Conservation (phyloP, 1,284 basidiomycete genomes). For the Marasmius tenuissimus region DNA sequence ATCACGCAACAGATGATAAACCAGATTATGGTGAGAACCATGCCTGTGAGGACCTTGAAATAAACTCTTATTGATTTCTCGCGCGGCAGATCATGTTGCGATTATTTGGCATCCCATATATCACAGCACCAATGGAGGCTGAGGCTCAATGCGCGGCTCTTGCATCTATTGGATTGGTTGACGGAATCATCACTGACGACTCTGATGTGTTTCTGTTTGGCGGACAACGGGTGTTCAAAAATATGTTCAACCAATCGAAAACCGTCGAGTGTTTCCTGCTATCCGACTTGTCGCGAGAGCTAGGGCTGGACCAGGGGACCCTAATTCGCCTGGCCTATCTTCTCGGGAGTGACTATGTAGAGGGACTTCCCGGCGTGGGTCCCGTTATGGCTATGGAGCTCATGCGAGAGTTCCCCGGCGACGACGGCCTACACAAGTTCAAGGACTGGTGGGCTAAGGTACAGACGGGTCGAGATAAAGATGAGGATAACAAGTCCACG, state of each 20-base stretch:
- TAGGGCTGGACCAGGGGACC: constrained; percentile 85
- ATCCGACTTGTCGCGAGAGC: constrained; percentile 84
- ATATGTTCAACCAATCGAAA: constrained; percentile 99
- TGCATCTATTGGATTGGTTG: constrained; percentile 82
- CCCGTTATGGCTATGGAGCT: constrained; percentile 97
- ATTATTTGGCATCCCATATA: constrained; percentile 96
- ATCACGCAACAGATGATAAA: constrained; percentile 93
- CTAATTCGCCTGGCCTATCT: constrained; percentile 91
- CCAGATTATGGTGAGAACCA: constrained; percentile 84
- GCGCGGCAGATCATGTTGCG: constrained; percentile 67
- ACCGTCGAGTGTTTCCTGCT: constrained; percentile 95
- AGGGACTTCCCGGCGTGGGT: constrained; percentile 93
- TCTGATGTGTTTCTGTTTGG: constrained; percentile 99
- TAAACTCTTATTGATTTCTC: constrained; percentile 2
- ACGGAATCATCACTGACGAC: constrained; percentile 99
- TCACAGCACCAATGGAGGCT: constrained; percentile 99
- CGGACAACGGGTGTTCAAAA: constrained; percentile 91
- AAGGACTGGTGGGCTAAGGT: constrained; percentile 95
- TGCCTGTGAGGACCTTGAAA: not conserved
- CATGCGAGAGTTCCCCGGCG: constrained; percentile 86
- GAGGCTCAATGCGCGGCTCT: constrained; percentile 98
- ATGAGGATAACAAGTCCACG: constrained; percentile 67
- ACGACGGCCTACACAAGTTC: constrained; percentile 83
- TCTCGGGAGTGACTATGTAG: constrained; percentile 95
- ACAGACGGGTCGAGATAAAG: constrained; percentile 85